Evolutionary conservation across 306 rosid species (phyloP).

Genomic region (Gastrolobium villosum): DNA sequence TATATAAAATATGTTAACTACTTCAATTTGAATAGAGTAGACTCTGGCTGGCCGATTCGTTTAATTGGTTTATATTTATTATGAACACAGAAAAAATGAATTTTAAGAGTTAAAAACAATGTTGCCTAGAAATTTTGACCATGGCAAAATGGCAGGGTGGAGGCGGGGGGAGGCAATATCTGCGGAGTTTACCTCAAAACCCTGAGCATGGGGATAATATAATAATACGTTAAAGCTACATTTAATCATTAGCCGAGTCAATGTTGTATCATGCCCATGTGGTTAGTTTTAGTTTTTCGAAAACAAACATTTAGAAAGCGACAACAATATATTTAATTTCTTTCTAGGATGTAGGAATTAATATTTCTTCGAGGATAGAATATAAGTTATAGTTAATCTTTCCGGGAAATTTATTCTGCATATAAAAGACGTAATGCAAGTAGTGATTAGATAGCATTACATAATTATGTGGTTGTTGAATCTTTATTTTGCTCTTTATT

Average conservation of each 20-base stretch:
- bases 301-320: conserved; percentile 22
- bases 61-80: neutral
- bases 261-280: neutral
- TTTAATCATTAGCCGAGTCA: neutral
- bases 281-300: neutral
- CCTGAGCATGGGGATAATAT: neutral
- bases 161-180: neutral
- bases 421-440: neutral
- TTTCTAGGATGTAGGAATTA: neutral
- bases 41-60: neutral
- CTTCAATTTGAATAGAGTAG: neutral
- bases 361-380: neutral
- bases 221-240: neutral
- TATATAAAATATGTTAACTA: neutral
- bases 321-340: neutral
- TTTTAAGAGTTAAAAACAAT: neutral
- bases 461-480: neutral
- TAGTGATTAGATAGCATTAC: neutral
- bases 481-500: neutral
- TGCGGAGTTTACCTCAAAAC: conserved; percentile 40
- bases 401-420: neutral
- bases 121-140: neutral
- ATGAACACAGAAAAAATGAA: neutral
- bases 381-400: neutral
- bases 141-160: neutral